Percentiles rank a stretch among this genome's conserved stretches.
These are phyloP conservation scores for Hirschioporus abietinus DNA, from an alignment of 768 basidiomycete genomes.

Conservation along the genomic window DNA sequence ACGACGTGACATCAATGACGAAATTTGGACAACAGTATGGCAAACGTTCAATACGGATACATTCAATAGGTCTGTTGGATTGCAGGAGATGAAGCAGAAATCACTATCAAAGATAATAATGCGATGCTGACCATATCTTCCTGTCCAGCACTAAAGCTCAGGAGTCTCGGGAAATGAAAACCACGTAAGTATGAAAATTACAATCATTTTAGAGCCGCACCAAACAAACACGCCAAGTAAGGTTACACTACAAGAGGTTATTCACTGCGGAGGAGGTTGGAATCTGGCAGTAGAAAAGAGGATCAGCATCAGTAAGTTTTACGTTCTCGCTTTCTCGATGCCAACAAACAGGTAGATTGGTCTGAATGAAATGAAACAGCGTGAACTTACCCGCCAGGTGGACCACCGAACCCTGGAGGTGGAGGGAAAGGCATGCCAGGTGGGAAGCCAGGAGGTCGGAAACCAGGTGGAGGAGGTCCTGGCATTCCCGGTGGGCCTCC, in stretches of 20 bases:
- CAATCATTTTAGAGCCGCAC: not conserved
- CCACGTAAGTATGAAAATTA: not conserved
- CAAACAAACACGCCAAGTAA: not conserved
- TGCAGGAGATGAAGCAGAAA: not conserved
- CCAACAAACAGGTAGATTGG: constrained; percentile 3
- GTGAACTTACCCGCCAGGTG: constrained; percentile 48
- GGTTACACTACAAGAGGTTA: constrained; percentile 1
- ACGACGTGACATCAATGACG: not conserved
- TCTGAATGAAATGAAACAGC: constrained; percentile 19
- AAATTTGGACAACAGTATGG: not conserved
- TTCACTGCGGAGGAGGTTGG: constrained; percentile 43
- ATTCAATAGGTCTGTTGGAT: not conserved
- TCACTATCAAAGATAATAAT: not conserved
- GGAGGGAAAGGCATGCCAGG: constrained; percentile 77
- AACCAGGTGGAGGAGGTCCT: constrained; percentile 74
- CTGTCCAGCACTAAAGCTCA: not conserved
- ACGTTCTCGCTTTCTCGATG: constrained; percentile 4
- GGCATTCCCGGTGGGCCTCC: constrained; percentile 68
- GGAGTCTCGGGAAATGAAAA: not conserved
- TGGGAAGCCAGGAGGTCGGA: constrained; percentile 80
- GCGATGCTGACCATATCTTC: not conserved
- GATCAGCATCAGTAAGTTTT: constrained; percentile 1
- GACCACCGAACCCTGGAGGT: constrained; percentile 74
- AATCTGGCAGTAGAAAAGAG: constrained; percentile 28
- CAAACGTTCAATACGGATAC: not conserved